Conservation (phyloP, 2,329 filamentous ascomycete species). For the Sporothrix luriei region DNA sequence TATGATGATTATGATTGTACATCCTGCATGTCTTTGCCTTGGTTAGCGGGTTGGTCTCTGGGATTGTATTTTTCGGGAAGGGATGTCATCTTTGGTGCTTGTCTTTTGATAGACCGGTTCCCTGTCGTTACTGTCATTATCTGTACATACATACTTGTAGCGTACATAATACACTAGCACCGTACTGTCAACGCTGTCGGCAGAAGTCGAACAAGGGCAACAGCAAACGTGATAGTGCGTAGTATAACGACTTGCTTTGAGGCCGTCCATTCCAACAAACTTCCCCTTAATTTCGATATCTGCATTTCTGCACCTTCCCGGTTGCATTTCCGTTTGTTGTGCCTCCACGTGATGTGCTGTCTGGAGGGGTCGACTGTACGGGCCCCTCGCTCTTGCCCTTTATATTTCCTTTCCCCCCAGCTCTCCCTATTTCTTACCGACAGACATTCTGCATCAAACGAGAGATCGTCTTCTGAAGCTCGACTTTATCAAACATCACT, state of each 20-base stretch:
- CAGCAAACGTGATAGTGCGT: too few relatives aligned
- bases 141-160: neutral
- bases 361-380: neutral
- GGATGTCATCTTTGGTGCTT: neutral
- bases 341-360: too few relatives aligned
- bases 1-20: neutral
- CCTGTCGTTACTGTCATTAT: neutral
- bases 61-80: neutral
- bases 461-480: too few relatives aligned
- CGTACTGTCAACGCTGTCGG: too few relatives aligned
- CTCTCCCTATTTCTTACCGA: too few relatives aligned
- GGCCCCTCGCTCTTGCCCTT: conserved; percentile 11
- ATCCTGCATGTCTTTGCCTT: neutral
- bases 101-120: neutral
- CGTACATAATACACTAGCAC: neutral
- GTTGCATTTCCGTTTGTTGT: too few relatives aligned
- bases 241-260: too few relatives aligned
- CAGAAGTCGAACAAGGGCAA: too few relatives aligned
- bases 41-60: neutral
- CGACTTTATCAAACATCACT: neutral
- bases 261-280: too few relatives aligned
- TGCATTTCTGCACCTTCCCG: too few relatives aligned
- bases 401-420: neutral
- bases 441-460: too few relatives aligned
- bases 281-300: too few relatives aligned